Conservation (phyloP, 352 stramenopile species). For the Pythium scleroteichum region DNA sequence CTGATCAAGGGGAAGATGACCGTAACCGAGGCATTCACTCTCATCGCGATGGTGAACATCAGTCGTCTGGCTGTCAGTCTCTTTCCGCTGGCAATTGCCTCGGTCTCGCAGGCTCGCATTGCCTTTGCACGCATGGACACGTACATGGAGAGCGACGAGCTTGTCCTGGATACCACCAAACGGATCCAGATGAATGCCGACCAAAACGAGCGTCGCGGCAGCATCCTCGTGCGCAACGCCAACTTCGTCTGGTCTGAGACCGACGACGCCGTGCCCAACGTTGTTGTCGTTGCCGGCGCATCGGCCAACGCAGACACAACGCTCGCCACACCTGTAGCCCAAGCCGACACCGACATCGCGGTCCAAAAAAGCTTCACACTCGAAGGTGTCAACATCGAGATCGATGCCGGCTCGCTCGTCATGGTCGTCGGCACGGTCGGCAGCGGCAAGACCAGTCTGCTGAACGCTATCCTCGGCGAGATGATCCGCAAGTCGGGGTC, state of each 20-base stretch:
- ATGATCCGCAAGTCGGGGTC: slow-evolving; percentile 31
- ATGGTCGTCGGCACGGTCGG: slow-evolving; percentile 52
- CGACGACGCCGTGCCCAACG: slow-evolving; percentile 7
- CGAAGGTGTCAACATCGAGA: slow-evolving; percentile 50
- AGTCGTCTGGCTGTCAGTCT: slow-evolving; percentile 41
- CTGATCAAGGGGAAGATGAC: slow-evolving; percentile 35
- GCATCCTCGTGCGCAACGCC: slow-evolving; percentile 27
- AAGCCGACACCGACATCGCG: slow-evolving; percentile 5
- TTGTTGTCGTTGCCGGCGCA: slow-evolving; percentile 31
- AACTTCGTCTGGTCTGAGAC: slow-evolving; percentile 27
- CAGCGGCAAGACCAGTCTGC: slow-evolving; percentile 45
- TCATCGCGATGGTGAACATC: slow-evolving; percentile 64
- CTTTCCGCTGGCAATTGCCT: slow-evolving; percentile 32
- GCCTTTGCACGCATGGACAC: slow-evolving; percentile 28
- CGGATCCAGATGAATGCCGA: background rate
- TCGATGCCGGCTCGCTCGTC: slow-evolving; percentile 51
- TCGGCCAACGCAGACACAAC: background rate
- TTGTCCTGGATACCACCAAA: slow-evolving; percentile 34
- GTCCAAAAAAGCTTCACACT: slow-evolving; percentile 32
- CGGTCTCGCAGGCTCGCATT: slow-evolving; percentile 28
- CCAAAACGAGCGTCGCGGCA: slow-evolving; percentile 1
- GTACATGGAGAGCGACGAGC: slow-evolving; percentile 33
- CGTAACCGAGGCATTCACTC: slow-evolving; percentile 55
- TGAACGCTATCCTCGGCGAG: slow-evolving; percentile 45
- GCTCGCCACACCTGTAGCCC: slow-evolving; percentile 8